Percentiles rank a stretch among this genome's conserved stretches.
phyloP scores from a whole-genome alignment of 306 rosid genomes.

The Sophora flavescens region DNA sequence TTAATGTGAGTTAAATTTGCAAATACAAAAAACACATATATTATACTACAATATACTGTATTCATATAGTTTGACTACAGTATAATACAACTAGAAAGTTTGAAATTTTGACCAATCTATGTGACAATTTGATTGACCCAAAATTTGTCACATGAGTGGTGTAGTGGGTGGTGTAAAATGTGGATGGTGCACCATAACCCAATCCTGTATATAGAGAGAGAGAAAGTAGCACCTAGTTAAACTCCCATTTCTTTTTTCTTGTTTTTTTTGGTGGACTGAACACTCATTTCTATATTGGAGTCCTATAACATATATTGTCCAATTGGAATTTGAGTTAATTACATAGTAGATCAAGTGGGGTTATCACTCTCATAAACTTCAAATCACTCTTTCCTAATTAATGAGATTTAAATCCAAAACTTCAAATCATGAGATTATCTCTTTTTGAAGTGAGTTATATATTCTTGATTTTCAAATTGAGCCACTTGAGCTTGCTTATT shows the following conservation, averaged over 20 bases:
- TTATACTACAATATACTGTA: too few relatives aligned
- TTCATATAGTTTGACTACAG: too few relatives aligned
- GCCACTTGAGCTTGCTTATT: slow-evolving; percentile 10
- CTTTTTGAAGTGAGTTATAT: background rate
- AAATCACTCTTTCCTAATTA: background rate
- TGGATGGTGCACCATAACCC: too few relatives aligned
- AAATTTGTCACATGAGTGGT: too few relatives aligned
- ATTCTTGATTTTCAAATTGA: background rate
- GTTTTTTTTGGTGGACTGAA: background rate
- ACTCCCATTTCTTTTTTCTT: background rate
- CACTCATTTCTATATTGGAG: background rate
- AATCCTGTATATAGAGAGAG: too few relatives aligned
- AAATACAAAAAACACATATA: too few relatives aligned
- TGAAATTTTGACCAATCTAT: too few relatives aligned
- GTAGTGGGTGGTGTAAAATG: too few relatives aligned
- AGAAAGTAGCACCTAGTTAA: background rate
- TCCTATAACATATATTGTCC: background rate
- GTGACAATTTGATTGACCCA: too few relatives aligned
- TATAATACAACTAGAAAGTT: too few relatives aligned
- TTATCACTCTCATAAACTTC: background rate
- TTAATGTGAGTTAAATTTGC: too few relatives aligned
- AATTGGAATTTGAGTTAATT: background rate
- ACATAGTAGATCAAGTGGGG: background rate
- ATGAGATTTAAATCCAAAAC: background rate
- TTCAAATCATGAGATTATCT: background rate